Evolutionary conservation across 2,329 filamentous ascomycete genomes (phyloP).

Genomic region (Arthrobotrys iridis): DNA sequence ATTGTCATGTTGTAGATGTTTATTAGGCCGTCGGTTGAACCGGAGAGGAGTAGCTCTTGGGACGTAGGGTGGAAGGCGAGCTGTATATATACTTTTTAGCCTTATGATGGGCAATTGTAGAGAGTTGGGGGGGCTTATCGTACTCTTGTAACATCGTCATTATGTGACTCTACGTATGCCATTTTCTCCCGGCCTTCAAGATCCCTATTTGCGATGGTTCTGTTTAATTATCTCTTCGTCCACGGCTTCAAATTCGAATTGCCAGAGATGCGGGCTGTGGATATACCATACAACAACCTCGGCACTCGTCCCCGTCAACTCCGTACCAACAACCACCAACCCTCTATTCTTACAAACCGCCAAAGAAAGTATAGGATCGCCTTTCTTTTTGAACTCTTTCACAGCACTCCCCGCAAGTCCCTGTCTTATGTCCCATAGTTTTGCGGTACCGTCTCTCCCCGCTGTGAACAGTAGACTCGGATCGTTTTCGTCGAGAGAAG

Average conservation of each 20-base stretch:
- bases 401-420: conserved; percentile 64
- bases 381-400: conserved; percentile 61
- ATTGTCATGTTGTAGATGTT: conserved; percentile 75
- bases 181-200: conserved; percentile 60
- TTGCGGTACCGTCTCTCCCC: conserved; percentile 75
- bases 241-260: conserved; percentile 59
- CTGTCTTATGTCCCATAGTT: conserved; percentile 72
- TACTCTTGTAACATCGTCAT: conserved; percentile 73
- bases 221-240: conserved; percentile 60
- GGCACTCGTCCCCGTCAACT: conserved; percentile 72
- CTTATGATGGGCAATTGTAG: no score
- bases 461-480: conserved; percentile 71
- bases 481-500: conserved; percentile 67
- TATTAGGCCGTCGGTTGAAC: conserved; percentile 81
- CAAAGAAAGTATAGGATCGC: conserved; percentile 71
- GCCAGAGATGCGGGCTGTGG: not conserved
- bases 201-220: conserved; percentile 6
- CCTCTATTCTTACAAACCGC: conserved; percentile 69
- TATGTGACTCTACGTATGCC: conserved; percentile 73
- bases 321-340: conserved; percentile 76
- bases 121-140: not conserved
- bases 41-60: conserved; percentile 74
- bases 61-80: conserved; percentile 71
- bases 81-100: no score
- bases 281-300: conserved; percentile 71